Evolutionary conservation across 2,329 filamentous ascomycete species (phyloP), one percentile per base, ranked within the genome.

Genomic region (Plenodomus biglobosus): DNA sequence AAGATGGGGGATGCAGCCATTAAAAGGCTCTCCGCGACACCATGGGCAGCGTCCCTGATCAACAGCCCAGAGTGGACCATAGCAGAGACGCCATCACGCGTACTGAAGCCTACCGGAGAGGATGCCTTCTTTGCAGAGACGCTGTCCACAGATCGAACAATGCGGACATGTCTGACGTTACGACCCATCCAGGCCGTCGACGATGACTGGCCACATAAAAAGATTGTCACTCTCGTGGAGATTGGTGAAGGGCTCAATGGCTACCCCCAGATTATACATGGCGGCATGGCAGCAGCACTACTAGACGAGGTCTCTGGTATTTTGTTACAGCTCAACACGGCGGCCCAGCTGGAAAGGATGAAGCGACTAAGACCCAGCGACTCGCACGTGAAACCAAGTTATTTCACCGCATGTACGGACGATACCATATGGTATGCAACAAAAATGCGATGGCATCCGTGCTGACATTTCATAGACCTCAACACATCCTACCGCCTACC

Each of bases 221-320:
- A 75, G 56, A 60, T 76, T n/a, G 59, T 53, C 24, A 69, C 67
- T 1, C 61, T 78, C 7, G 56, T 76, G 41, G 67, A 71, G n/a
- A 21, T 85, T 1, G 82, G 80, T 1, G 58, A 71, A 10, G 78
- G 76, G 16, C 55, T 85, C 46, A 80, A 82, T 53, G 83, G 83
- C 2, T 78, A 79, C 55, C 69, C 78, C 1, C 65, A 73, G 2
- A 72, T 81, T 6, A 70, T 75, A 8, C 84, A 86, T 61, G 83
- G 84, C 17, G 84, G 83, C 1, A 76, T 85, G 22, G 75, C 81
- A 6, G 76, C 77, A 8, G 76, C 79, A 0, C 62, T 86, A n/a
- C 63, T 86, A 18, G 83, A 86, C 59, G 83, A 86, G 61, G 68
- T 73, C 5, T 78, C 80, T 62, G 81, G 82, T 1, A 69, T 78